Conservation (phyloP, 2,329 filamentous ascomycete species). For the Davidsoniella virescens region DNA sequence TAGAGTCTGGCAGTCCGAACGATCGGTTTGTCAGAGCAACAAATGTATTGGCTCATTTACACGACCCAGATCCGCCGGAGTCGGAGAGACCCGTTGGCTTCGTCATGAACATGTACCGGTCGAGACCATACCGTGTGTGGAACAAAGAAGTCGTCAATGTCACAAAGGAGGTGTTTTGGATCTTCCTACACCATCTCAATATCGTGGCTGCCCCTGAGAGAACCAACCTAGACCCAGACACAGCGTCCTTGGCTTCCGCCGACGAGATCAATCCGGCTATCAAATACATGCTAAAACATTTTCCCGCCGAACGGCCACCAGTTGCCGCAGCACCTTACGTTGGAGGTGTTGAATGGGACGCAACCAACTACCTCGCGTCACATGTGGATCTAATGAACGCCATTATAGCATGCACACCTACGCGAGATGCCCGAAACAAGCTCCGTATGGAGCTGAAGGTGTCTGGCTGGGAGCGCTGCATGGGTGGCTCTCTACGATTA, state of each 20-base stretch:
- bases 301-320: constrained; percentile 72
- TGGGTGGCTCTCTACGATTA: constrained; percentile 68
- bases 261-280: constrained; percentile 19
- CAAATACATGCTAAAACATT: constrained; percentile 51
- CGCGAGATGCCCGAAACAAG: constrained; percentile 51
- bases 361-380: constrained; percentile 85
- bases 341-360: constrained; percentile 95
- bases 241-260: constrained; percentile 20
- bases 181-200: constrained; percentile 89
- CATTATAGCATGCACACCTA: constrained; percentile 66
- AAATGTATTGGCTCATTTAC: constrained; percentile 63
- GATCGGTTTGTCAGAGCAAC: constrained; percentile 53
- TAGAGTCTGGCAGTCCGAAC: constrained; percentile 46
- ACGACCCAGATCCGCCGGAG: constrained; percentile 62
- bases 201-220: constrained; percentile 50
- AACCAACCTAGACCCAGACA: constrained; percentile 10
- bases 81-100: constrained; percentile 66
- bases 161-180: constrained; percentile 98
- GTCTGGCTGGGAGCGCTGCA: constrained; percentile 80
- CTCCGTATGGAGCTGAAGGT: constrained; percentile 64
- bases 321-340: constrained; percentile 92
- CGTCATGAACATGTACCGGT: constrained; percentile 73
- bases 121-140: constrained; percentile 85
- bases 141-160: constrained; percentile 83
- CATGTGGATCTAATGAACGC: constrained; percentile 90